Percentiles rank a stretch among this genome's conserved stretches.
Conservation (phyloP, 2,329 filamentous ascomycete genomes). For the Aspergillus fischeri region DNA sequence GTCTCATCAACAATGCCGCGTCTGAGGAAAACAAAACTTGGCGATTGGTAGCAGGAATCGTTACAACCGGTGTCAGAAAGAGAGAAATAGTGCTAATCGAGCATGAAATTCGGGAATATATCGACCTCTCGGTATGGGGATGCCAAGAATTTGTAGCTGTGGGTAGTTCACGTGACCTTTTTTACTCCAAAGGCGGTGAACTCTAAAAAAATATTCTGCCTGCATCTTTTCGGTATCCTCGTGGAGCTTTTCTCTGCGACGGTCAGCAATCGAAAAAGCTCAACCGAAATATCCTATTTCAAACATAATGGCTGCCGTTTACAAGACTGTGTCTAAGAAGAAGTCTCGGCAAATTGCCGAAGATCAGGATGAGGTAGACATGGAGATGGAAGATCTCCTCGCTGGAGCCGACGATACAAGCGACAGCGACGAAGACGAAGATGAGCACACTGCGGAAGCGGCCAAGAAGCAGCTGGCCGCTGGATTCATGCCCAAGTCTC, state of each 20-base stretch:
- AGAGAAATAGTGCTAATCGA: neutral
- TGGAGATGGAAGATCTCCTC: constrained; percentile 36
- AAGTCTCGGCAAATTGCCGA: constrained; percentile 44
- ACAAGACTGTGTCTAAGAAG: constrained; percentile 67
- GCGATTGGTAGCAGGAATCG: neutral
- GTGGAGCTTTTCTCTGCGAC: constrained; percentile 14
- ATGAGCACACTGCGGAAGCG: constrained; percentile 23
- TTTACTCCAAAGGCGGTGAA: constrained; percentile 22
- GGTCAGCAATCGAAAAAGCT: constrained; percentile 10
- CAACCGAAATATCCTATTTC: constrained; percentile 11
- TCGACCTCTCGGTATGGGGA: too few relatives aligned
- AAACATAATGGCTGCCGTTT: constrained; percentile 64
- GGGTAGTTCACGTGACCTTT: constrained; percentile 18
- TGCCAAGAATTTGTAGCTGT: neutral
- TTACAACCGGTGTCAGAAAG: neutral
- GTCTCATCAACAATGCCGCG: neutral
- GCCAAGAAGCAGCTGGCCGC: constrained; percentile 32
- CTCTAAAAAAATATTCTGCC: constrained; percentile 35
- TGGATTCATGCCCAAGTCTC: constrained; percentile 43
- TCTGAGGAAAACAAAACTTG: neutral
- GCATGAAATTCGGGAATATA: too few relatives aligned
- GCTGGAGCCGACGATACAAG: constrained; percentile 35
- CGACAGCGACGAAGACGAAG: constrained; percentile 36
- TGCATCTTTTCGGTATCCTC: constrained; percentile 26
- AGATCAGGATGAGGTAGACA: constrained; percentile 44